Evolutionary conservation across 2,329 filamentous ascomycete genomes (phyloP).

Genomic region (Cladosporium austrohemisphaericum): DNA sequence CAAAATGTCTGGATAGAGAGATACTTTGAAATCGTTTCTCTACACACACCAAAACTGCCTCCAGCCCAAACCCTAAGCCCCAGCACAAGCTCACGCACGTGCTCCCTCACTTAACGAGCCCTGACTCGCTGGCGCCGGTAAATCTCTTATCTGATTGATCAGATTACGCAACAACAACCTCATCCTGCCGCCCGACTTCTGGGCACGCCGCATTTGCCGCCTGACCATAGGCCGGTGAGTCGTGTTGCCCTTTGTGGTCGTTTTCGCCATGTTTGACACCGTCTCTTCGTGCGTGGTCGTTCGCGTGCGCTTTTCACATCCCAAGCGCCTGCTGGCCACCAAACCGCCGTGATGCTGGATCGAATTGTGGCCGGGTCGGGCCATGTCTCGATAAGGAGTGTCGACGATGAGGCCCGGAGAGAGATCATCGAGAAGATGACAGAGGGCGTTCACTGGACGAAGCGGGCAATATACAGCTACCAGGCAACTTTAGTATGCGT

Average conservation of each 20-base stretch:
- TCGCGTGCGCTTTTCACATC: not conserved
- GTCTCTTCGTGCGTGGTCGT: not conserved
- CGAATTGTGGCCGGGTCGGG: slow-evolving; percentile 10
- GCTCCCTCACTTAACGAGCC: too few species aligned
- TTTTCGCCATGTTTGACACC: not conserved
- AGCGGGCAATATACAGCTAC: slow-evolving; percentile 38
- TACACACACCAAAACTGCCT: too few species aligned
- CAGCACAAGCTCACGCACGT: too few species aligned
- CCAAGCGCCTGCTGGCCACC: not conserved
- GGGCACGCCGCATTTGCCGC: not conserved
- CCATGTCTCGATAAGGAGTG: not conserved
- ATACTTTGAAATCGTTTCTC: too few species aligned
- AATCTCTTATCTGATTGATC: slow-evolving; percentile 11
- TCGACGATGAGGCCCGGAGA: not conserved
- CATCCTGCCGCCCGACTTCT: slow-evolving; percentile 4
- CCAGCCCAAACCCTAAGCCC: too few species aligned
- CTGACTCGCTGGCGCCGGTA: too few species aligned
- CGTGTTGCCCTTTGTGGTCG: not conserved
- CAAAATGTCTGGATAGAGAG: too few species aligned
- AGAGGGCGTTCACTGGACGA: slow-evolving; percentile 18
- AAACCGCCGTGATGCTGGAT: slow-evolving; percentile 4
- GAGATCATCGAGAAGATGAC: slow-evolving; percentile 6
- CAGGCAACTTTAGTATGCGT: slow-evolving; percentile 38
- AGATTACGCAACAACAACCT: slow-evolving; percentile 5
- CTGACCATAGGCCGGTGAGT: slow-evolving; percentile 1